A percentile compares a stretch with the other conserved stretches of the same genome.
These are phyloP conservation scores for Venturia aucupariae DNA, from an alignment of 2,329 filamentous ascomycete species.

Conservation along the genomic window DNA sequence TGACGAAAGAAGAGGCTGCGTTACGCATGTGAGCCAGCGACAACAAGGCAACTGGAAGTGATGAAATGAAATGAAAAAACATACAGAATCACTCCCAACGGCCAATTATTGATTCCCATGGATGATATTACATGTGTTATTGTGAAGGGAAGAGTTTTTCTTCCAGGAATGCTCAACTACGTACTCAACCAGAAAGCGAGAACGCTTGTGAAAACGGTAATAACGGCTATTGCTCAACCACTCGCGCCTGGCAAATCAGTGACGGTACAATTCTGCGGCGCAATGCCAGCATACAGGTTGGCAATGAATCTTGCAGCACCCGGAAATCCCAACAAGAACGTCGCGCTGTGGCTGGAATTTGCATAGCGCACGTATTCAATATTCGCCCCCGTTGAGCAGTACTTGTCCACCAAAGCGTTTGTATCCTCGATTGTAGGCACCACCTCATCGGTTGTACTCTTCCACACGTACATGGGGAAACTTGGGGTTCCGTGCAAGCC, in stretches of 20 bases:
- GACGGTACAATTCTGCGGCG: not conserved
- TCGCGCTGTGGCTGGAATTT: not conserved
- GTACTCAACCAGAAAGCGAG: not conserved
- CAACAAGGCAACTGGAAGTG: too few species aligned
- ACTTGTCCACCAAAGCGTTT: slow-evolving; percentile 17
- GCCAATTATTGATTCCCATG: too few species aligned
- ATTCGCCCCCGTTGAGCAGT: not conserved
- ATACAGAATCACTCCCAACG: too few species aligned
- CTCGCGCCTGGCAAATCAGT: not conserved
- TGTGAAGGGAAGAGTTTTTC: too few species aligned
- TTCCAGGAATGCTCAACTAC: too few species aligned
- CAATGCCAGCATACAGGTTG: not conserved
- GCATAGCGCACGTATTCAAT: not conserved
- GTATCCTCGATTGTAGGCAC: slow-evolving; percentile 15
- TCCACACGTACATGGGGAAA: slow-evolving; percentile 25
- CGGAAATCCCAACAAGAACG: not conserved
- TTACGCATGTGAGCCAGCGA: not conserved
- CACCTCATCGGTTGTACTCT: slow-evolving; percentile 25
- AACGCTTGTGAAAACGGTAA: not conserved
- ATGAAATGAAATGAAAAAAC: too few species aligned
- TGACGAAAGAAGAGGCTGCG: not conserved
- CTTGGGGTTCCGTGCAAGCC: slow-evolving; percentile 16
- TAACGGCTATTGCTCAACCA: not conserved
- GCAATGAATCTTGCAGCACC: not conserved
- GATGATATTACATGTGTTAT: too few species aligned